Evolutionary conservation across 1,139 yeast species (phyloP).

Genomic region (Suhomyces anneliseae): DNA sequence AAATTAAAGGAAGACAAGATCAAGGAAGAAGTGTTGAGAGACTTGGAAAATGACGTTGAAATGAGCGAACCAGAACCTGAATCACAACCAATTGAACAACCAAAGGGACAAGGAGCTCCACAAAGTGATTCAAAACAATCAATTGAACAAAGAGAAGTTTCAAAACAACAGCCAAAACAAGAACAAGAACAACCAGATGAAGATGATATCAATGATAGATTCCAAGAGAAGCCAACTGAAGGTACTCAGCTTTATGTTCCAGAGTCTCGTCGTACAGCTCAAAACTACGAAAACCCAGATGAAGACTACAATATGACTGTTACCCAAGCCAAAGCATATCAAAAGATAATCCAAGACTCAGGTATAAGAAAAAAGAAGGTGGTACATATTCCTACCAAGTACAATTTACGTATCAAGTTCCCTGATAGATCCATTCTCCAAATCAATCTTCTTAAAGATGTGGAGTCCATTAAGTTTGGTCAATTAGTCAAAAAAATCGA

Average conservation of each 20-base stretch:
- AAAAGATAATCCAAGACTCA: slow-evolving; percentile 42
- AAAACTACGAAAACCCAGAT: slow-evolving; percentile 42
- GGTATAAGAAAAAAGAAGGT: slow-evolving; percentile 32
- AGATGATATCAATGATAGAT: neutral
- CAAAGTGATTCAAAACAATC: neutral
- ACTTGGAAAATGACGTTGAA: neutral
- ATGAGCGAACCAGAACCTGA: neutral
- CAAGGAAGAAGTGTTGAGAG: neutral
- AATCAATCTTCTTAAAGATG: slow-evolving; percentile 42
- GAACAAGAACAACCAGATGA: neutral
- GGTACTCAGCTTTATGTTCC: slow-evolving; percentile 28
- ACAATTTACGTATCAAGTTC: slow-evolving; percentile 49
- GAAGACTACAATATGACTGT: slow-evolving; percentile 52
- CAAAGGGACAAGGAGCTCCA: neutral
- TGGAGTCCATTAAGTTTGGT: slow-evolving; percentile 39
- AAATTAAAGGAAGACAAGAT: neutral
- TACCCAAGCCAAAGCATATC: slow-evolving; percentile 55
- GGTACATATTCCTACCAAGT: slow-evolving; percentile 27
- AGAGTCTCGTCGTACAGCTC: slow-evolving; percentile 6
- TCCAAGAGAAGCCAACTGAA: slow-evolving; percentile 3
- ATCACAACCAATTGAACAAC: neutral
- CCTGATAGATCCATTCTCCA: slow-evolving; percentile 56
- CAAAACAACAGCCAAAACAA: neutral
- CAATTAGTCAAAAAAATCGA: slow-evolving; percentile 40
- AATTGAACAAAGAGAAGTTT: neutral